A percentile compares a stretch with the other conserved stretches of the same genome.
These are phyloP conservation scores for Ophiostoma ulmi DNA, from an alignment of 2,329 filamentous ascomycete genomes.

Conservation along the genomic window DNA sequence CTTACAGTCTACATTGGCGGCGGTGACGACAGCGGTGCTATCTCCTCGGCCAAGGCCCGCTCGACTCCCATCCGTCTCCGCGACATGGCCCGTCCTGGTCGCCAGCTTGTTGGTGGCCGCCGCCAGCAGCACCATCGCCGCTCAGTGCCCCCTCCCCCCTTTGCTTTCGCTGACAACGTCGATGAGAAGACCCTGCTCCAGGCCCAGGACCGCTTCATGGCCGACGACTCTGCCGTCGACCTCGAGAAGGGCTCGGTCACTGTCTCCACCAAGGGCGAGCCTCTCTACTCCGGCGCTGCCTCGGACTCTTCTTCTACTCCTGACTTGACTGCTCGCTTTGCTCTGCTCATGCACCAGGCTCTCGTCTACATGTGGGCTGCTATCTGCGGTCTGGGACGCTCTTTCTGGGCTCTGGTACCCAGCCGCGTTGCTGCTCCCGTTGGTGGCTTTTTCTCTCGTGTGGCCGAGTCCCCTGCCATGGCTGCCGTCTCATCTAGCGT, in stretches of 20 bases:
- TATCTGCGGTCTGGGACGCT: slow-evolving; percentile 9
- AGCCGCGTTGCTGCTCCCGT: slow-evolving; percentile 24
- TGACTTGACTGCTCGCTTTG: slow-evolving; percentile 17
- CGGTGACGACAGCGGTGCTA: slow-evolving; percentile 14
- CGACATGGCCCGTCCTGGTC: slow-evolving; percentile 26
- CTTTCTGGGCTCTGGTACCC: slow-evolving; percentile 23
- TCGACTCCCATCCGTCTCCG: slow-evolving; percentile 23
- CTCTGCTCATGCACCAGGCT: slow-evolving; percentile 23
- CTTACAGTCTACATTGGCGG: slow-evolving; percentile 28
- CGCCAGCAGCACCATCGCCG: slow-evolving; percentile 23
- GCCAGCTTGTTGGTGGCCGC: slow-evolving; percentile 25
- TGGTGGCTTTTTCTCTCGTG: slow-evolving; percentile 12
- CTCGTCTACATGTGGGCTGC: slow-evolving; percentile 24
- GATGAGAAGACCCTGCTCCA: slow-evolving; percentile 21
- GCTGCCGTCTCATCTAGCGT: slow-evolving; percentile 16
- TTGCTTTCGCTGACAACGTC: background rate
- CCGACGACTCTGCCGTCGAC: slow-evolving; percentile 18
- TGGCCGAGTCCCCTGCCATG: slow-evolving; percentile 22
- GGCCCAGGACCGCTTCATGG: slow-evolving; percentile 2
- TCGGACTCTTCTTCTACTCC: background rate
- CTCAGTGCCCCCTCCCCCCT: slow-evolving; percentile 17
- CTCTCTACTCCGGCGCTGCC: background rate
- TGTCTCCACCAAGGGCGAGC: background rate
- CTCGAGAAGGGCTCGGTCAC: slow-evolving; percentile 22
- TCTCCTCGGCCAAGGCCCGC: slow-evolving; percentile 18